Evolutionary conservation across 1,284 basidiomycete genomes (phyloP).

Genomic region (Ganoderma lingzhi): DNA sequence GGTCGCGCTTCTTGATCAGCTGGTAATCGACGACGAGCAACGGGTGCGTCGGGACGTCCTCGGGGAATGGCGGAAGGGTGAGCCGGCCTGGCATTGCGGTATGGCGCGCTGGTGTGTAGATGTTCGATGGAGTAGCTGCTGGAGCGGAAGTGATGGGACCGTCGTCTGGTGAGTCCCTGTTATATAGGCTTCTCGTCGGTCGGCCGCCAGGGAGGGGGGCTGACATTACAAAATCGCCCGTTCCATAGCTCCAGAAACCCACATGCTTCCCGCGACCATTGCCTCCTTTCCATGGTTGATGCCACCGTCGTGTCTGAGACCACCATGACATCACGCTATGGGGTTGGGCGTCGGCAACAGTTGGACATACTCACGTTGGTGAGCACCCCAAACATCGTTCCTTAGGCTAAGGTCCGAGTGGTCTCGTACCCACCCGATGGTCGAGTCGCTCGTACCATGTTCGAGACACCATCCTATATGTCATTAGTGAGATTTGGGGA

Average conservation of each 20-base stretch:
- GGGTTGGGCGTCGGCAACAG: too few relatives aligned
- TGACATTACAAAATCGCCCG: neutral
- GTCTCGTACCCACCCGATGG: too few relatives aligned
- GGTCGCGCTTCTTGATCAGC: slow-evolving; percentile 37
- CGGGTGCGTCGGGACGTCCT: slow-evolving; percentile 45
- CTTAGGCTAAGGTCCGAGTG: too few relatives aligned
- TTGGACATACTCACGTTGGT: too few relatives aligned
- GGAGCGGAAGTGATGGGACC: neutral
- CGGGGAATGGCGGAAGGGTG: slow-evolving; percentile 43
- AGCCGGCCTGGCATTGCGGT: slow-evolving; percentile 27
- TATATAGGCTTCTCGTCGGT: neutral
- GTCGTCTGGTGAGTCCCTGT: neutral
- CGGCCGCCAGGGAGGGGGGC: neutral
- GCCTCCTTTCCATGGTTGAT: neutral
- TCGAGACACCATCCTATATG: too few relatives aligned
- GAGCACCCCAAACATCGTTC: too few relatives aligned
- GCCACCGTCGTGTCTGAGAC: neutral
- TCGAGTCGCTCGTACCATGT: too few relatives aligned
- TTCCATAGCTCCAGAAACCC: neutral
- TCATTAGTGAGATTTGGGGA: too few relatives aligned
- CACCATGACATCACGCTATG: too few relatives aligned
- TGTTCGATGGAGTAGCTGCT: neutral
- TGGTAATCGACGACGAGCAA: slow-evolving; percentile 46
- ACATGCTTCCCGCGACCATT: neutral
- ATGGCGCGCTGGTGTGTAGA: neutral